Evolutionary conservation across 164 flowering plant species (phyloP).

Genomic region (Echeveria elegans): DNA sequence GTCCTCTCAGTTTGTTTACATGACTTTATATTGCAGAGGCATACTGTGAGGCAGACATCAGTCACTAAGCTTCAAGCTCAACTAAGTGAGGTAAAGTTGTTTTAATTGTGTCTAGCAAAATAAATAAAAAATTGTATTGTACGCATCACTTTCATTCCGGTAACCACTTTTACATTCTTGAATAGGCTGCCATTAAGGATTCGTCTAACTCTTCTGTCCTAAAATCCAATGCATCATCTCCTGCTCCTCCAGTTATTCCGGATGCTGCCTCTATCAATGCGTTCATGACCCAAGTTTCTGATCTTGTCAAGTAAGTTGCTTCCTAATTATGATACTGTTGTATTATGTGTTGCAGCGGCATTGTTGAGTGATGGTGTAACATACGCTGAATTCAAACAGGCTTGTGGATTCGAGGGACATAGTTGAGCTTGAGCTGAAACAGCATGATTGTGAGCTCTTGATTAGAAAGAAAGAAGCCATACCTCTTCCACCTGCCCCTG

Average conservation of each 20-base stretch:
- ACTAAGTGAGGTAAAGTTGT: constrained; percentile 26
- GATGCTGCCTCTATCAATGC: constrained; percentile 34
- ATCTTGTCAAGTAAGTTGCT: constrained; percentile 48
- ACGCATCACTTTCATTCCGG: too few species aligned
- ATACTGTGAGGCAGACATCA: constrained; percentile 17
- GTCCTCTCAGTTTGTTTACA: too few species aligned
- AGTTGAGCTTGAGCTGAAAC: constrained; percentile 58
- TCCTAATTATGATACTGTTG: not conserved
- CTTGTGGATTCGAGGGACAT: constrained; percentile 73
- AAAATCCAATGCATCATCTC: constrained; percentile 14
- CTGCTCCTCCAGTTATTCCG: constrained; percentile 8
- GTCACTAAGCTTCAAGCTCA: constrained; percentile 31
- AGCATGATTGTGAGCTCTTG: constrained; percentile 44
- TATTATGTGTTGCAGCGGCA: not conserved
- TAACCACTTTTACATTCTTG: constrained; percentile 10
- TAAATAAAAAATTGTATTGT: too few species aligned
- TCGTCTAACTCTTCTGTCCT: constrained; percentile 35
- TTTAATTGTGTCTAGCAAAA: too few species aligned
- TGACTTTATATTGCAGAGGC: not conserved
- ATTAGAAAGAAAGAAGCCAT: constrained; percentile 65
- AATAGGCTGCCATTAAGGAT: constrained; percentile 30
- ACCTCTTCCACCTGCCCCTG: constrained; percentile 25
- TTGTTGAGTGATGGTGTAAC: not conserved
- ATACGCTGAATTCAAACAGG: constrained; percentile 21
- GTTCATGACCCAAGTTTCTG: constrained; percentile 56